These are phyloP conservation scores for Diospyros kaki DNA, from an alignment of 148 eudicot genomes.

Conservation along the genomic window DNA sequence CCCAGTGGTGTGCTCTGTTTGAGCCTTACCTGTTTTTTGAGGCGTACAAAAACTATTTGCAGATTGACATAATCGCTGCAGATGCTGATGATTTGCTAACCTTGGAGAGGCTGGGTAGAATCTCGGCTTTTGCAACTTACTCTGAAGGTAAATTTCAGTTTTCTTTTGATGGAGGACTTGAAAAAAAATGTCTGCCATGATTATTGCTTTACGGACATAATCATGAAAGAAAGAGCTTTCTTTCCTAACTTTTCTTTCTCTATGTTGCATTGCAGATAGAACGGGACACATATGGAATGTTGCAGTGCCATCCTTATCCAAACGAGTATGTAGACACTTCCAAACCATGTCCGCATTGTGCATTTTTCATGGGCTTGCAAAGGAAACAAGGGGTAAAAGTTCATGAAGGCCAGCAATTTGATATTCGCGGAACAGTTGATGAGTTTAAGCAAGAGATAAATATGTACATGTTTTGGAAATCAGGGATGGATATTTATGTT, in stretches of 20 bases:
- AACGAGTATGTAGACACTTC: slow-evolving; percentile 31
- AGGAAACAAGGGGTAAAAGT: slow-evolving; percentile 40
- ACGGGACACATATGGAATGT: slow-evolving; percentile 46
- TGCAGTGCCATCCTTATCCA: slow-evolving; percentile 59
- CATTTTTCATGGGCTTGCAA: slow-evolving; percentile 53
- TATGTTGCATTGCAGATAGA: slow-evolving; percentile 36
- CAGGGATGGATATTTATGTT: slow-evolving; percentile 42
- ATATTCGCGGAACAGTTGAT: slow-evolving; percentile 42
- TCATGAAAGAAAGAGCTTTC: background rate
- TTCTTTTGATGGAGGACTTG: background rate
- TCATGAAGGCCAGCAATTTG: slow-evolving; percentile 49
- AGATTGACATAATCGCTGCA: slow-evolving; percentile 41
- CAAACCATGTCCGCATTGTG: slow-evolving; percentile 33
- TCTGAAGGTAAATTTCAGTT: slow-evolving; percentile 27
- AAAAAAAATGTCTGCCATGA: background rate
- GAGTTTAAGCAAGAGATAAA: slow-evolving; percentile 43
- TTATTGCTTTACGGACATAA: background rate
- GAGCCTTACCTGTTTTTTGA: slow-evolving; percentile 48
- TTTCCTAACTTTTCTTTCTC: background rate
- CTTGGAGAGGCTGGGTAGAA: slow-evolving; percentile 62
- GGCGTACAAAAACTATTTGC: slow-evolving; percentile 47
- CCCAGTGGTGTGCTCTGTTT: slow-evolving; percentile 36
- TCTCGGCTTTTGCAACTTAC: slow-evolving; percentile 48
- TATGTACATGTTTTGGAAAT: slow-evolving; percentile 44
- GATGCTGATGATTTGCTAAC: slow-evolving; percentile 41